Evolutionary conservation across 371 early-diverging fungal species (phyloP).

Genomic region (Mycotypha africana): DNA sequence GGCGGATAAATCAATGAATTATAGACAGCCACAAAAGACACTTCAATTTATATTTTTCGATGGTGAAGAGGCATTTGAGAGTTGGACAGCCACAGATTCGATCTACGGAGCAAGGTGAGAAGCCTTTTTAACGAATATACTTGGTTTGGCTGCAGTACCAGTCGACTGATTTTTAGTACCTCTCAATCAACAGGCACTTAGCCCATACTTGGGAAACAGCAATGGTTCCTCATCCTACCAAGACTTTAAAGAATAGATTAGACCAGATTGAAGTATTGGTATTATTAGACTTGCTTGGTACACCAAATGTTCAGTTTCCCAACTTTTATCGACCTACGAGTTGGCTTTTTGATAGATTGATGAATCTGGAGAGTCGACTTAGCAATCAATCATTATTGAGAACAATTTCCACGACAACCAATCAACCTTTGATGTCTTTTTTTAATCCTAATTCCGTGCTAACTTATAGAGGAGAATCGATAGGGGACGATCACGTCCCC

Average conservation of each 20-base stretch:
- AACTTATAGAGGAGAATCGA: slow-evolving; percentile 28
- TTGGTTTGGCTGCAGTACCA: no score
- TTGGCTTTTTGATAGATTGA: slow-evolving; percentile 53
- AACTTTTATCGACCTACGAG: slow-evolving; percentile 59
- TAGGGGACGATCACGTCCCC: slow-evolving; percentile 93
- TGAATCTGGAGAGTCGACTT: slow-evolving; percentile 41
- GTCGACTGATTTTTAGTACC: no score
- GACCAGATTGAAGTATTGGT: slow-evolving; percentile 82
- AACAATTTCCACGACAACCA: slow-evolving; percentile 18
- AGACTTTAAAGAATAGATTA: slow-evolving; percentile 30
- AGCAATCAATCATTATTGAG: slow-evolving; percentile 16
- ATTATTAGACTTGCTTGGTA: slow-evolving; percentile 84
- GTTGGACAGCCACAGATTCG: slow-evolving; percentile 80
- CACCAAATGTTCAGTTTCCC: slow-evolving; percentile 39
- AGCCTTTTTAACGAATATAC: no score
- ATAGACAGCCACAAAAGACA: slow-evolving; percentile 43
- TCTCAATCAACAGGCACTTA: slow-evolving; percentile 45
- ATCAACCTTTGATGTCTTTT: slow-evolving; percentile 13
- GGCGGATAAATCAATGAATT: slow-evolving; percentile 4
- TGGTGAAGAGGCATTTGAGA: slow-evolving; percentile 91
- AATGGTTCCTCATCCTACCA: slow-evolving; percentile 14
- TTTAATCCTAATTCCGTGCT: slow-evolving; percentile 36
- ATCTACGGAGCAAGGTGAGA: slow-evolving; percentile 86
- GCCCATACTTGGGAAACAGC: slow-evolving; percentile 42
- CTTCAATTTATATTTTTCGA: slow-evolving; percentile 94